phyloP scores from a whole-genome alignment of 2,329 filamentous ascomycete species.

The Pseudogymnoascus sp. region DNA sequence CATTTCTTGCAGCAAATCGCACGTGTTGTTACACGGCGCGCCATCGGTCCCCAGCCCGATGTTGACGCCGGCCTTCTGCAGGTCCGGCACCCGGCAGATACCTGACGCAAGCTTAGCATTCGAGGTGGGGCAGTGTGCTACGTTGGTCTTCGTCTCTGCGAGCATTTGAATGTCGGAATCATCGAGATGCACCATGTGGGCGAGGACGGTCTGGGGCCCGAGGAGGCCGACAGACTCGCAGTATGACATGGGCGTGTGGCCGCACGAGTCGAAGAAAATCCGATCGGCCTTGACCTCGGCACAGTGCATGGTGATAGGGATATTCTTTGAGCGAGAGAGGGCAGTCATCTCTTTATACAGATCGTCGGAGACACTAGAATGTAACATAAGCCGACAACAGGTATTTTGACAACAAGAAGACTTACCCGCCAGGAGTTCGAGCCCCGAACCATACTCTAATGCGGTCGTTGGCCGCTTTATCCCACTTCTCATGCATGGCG shows the following conservation, averaged over 20 bases:
- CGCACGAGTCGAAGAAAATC: conserved; percentile 27
- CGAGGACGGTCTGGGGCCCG: conserved; percentile 37
- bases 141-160: conserved; percentile 33
- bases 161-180: conserved; percentile 34
- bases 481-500: conserved; percentile 30
- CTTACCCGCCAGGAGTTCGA: conserved; percentile 31
- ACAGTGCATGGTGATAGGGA: conserved; percentile 33
- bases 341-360: conserved; percentile 30
- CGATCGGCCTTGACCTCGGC: conserved; percentile 30
- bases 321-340: conserved; percentile 26
- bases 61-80: conserved; percentile 37
- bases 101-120: conserved; percentile 45
- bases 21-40: conserved; percentile 42
- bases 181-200: conserved; percentile 43
- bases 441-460: conserved; percentile 33
- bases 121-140: conserved; percentile 42
- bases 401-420: no score
- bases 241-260: conserved; percentile 36
- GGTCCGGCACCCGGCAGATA: conserved; percentile 37
- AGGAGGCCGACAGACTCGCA: conserved; percentile 31
- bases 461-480: conserved; percentile 29
- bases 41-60: conserved; percentile 43
- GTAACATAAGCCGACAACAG: no score
- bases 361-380: conserved; percentile 27
- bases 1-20: conserved; percentile 44